Conservation (phyloP, 805 yeast genomes). For the Candida rishiriensis region DNA sequence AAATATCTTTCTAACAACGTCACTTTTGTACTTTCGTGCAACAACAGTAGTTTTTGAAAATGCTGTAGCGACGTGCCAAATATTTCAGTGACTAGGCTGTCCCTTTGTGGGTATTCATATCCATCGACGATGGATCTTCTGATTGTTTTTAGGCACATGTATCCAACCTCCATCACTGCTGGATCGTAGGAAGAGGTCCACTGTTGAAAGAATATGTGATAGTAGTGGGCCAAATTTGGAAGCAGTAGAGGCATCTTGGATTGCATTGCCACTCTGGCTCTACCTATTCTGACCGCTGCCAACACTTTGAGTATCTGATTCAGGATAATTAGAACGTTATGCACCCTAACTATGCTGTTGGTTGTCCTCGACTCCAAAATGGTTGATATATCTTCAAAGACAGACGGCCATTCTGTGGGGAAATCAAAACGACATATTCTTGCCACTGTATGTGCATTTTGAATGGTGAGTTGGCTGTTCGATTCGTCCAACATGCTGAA, state of each 20-base stretch:
- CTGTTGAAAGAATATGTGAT: constrained; percentile 51
- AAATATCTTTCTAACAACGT: constrained; percentile 64
- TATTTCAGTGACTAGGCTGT: constrained; percentile 54
- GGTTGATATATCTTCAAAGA: constrained; percentile 61
- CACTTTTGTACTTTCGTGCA: constrained; percentile 46
- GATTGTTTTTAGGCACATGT: constrained; percentile 68
- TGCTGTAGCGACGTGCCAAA: constrained; percentile 53
- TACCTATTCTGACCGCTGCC: constrained; percentile 76
- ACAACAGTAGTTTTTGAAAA: constrained; percentile 49
- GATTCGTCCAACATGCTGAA: constrained; percentile 60
- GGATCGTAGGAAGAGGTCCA: constrained; percentile 55
- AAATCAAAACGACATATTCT: constrained; percentile 79
- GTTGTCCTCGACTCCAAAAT: constrained; percentile 42
- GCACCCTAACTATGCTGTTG: constrained; percentile 45
- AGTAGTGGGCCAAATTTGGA: constrained; percentile 55
- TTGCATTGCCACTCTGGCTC: constrained; percentile 74
- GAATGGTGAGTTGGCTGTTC: constrained; percentile 70
- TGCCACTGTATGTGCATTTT: constrained; percentile 80
- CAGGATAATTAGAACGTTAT: constrained; percentile 60
- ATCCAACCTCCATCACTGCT: constrained; percentile 67
- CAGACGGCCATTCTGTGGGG: constrained; percentile 79
- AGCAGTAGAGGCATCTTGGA: constrained; percentile 60
- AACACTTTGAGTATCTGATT: constrained; percentile 77
- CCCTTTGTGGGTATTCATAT: constrained; percentile 62
- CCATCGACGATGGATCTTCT: constrained; percentile 76